Base-by-base conservation (phyloP, 352 stramenopile genomes). In the Phytophthora pinifolia region DNA sequence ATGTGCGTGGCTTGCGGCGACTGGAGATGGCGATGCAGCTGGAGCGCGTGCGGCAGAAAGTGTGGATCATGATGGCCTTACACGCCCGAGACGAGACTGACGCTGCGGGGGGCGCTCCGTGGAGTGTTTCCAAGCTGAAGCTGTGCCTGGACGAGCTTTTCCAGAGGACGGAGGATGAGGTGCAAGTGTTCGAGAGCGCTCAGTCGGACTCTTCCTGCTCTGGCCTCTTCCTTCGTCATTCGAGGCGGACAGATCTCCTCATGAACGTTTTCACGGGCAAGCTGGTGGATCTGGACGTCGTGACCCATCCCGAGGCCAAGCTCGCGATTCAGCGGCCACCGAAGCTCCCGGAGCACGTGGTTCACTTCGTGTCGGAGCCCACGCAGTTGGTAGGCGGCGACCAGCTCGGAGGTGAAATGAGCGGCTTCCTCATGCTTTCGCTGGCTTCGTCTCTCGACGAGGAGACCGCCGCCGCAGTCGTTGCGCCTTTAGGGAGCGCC, bases 351-450 rank as follows among this genome's bases (percentile, higher is more conserved):
- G 48, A 52, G 17, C 64, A 72, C 34, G 38, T 62, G 18, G 62
- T 72, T 49, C 64, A 88, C 48, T 88, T 88, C 34, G 62, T 88
- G 1, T 78, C 79, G 2, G 75, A 89, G 27, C 79, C 83, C 10
- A 79, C 68, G 5, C 65, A 72, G 31, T 38, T 86, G 29, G 70
- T 68, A 15, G 60, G 45, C 5, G 62, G 55, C 3, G 54, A 65
- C 32, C 59, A 69, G 32, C 35, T 62, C 0, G 71, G 54, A 46
- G 74, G 70, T 7, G 75, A 89, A 25, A 89, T 90, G 80, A 74
- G 63, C 31, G 83, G 81, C 35, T 93, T 88, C 37, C 62, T 93
- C 17, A 89, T 92, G 77, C 62, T 90, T 15, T 80, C 79, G 2
- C 66, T 74, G 9, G 65, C 67, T 6, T 66, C 73, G 27, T 62